Percentiles rank a stretch among this genome's conserved stretches.
Conservation (phyloP, 371 early-diverging fungal species). For the Apophysomyces ossiformis region DNA sequence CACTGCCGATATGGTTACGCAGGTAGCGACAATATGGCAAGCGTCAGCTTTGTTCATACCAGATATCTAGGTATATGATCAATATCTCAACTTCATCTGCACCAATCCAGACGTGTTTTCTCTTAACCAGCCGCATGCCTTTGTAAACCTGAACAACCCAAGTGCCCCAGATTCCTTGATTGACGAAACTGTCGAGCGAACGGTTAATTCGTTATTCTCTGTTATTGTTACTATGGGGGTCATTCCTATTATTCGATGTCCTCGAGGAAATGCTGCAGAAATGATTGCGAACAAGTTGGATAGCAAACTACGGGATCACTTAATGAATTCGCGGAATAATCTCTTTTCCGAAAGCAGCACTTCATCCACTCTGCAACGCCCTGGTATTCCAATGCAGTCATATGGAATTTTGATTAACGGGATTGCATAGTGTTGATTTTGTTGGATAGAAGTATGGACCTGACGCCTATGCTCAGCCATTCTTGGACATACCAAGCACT, state of each 20-base stretch:
- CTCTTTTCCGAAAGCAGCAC: constrained; percentile 70
- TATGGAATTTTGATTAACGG: neutral
- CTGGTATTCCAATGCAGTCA: constrained; percentile 28
- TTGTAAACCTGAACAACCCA: constrained; percentile 81
- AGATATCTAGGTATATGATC: constrained; percentile 84
- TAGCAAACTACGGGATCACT: constrained; percentile 85
- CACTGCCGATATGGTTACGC: constrained; percentile 77
- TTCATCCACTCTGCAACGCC: constrained; percentile 55
- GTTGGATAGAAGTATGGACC: constrained; percentile 95
- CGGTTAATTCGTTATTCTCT: constrained; percentile 86
- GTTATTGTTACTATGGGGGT: constrained; percentile 91
- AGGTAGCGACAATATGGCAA: constrained; percentile 45
- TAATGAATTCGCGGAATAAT: constrained; percentile 82
- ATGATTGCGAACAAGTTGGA: constrained; percentile 92
- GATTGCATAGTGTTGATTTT: constrained; percentile 77
- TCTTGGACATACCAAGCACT: constrained; percentile 98
- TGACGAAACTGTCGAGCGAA: constrained; percentile 75
- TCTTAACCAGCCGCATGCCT: constrained; percentile 85
- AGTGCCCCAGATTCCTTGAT: constrained; percentile 80
- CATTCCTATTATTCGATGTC: constrained; percentile 90
- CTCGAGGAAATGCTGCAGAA: constrained; percentile 92
- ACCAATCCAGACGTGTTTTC: constrained; percentile 96
- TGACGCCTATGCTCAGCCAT: constrained; percentile 94
- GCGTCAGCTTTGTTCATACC: no score
- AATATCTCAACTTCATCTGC: constrained; percentile 93